These are phyloP conservation scores for Prunus mongolica DNA, from an alignment of 306 rosid species.

Conservation along the genomic window DNA sequence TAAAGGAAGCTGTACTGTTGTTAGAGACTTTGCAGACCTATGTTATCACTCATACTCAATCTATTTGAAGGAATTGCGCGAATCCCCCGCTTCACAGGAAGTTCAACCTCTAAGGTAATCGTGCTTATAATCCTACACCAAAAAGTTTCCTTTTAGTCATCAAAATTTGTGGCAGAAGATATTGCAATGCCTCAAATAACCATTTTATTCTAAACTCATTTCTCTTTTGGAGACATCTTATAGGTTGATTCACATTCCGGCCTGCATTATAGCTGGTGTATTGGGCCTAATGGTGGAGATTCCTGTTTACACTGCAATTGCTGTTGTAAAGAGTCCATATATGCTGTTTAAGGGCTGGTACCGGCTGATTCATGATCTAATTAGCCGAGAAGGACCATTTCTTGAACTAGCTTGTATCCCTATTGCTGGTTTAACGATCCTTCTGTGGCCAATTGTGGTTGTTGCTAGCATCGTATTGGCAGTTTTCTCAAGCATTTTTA, in stretches of 20 bases:
- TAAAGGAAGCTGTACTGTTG: conserved; percentile 78
- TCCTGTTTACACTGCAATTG: conserved; percentile 66
- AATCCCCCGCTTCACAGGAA: conserved; percentile 51
- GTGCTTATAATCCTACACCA: neutral
- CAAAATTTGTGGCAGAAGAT: neutral
- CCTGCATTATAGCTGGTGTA: conserved; percentile 51
- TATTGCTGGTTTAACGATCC: conserved; percentile 78
- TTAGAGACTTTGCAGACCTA: conserved; percentile 79
- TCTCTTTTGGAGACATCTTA: conserved; percentile 12
- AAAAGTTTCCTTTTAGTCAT: neutral
- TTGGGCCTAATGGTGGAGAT: conserved; percentile 61
- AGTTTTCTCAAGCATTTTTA: conserved; percentile 56
- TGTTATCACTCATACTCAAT: conserved; percentile 71
- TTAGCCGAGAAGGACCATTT: conserved; percentile 88
- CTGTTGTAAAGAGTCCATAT: conserved; percentile 69
- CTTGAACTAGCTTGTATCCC: conserved; percentile 88
- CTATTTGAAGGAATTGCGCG: conserved; percentile 70
- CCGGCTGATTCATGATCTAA: conserved; percentile 61
- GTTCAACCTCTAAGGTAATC: conserved; percentile 54
- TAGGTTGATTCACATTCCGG: conserved; percentile 83
- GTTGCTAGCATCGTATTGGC: conserved; percentile 61
- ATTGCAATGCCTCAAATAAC: neutral
- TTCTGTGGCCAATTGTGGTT: conserved; percentile 84
- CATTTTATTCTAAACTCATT: neutral
- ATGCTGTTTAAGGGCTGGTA: conserved; percentile 77